These are phyloP conservation scores for Casuarina cunninghamiana DNA, from an alignment of 306 rosid genomes.

Conservation along the genomic window DNA sequence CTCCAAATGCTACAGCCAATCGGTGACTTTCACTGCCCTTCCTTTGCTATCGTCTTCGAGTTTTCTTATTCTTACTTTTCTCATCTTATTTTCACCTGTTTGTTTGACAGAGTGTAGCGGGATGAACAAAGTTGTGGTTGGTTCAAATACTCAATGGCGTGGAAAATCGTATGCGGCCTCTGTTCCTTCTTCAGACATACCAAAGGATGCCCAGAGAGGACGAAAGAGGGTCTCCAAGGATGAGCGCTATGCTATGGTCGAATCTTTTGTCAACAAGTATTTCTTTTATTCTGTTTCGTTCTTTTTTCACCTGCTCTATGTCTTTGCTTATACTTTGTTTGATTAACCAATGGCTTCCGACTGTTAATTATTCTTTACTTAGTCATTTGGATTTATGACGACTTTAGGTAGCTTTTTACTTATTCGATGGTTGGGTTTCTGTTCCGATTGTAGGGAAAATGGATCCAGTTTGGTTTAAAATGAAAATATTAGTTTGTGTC, in stretches of 20 bases:
- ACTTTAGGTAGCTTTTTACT: neutral
- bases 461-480: neutral
- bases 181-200: slow-evolving; percentile 41
- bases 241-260: slow-evolving; percentile 55
- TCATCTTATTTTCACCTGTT: neutral
- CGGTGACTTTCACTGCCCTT: neutral
- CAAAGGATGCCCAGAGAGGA: slow-evolving; percentile 17
- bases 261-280: slow-evolving; percentile 61
- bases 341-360: neutral
- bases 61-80: neutral
- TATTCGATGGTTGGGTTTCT: neutral
- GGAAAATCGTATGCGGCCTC: slow-evolving; percentile 47
- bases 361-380: no score
- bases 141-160: slow-evolving; percentile 33
- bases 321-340: neutral
- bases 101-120: slow-evolving; percentile 27
- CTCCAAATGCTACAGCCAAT: neutral
- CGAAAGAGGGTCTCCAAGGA: slow-evolving; percentile 40
- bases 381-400: neutral
- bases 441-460: neutral
- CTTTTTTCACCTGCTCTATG: neutral
- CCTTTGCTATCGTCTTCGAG: neutral
- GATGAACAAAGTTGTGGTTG: slow-evolving; percentile 24
- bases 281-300: neutral
- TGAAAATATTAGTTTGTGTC: neutral